Evolutionary conservation across 805 yeast species (phyloP), one percentile per base, ranked within the genome.

Genomic region (Tetrapisispora pingtungensis): DNA sequence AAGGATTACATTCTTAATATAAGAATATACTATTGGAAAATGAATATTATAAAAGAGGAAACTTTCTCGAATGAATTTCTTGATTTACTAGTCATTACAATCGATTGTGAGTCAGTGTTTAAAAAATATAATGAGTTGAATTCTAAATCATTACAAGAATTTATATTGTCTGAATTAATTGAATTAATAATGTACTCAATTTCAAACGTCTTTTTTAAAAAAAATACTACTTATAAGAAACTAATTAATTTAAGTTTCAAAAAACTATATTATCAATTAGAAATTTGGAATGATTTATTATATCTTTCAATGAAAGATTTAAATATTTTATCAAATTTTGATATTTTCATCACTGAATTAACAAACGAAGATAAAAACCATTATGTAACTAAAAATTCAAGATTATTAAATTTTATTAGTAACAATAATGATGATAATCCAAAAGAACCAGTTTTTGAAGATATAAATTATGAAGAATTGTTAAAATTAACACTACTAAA

Each of bases 401-500:
- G 22, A n/a, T 36, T 42, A 7, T 19, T n/a, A 12, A 19, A 27
- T 5, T 42, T 42, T 14, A 20, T n/a, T 3, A 33, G 15, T 8
- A 6, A 17, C n/a, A 10, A 7, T 10, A 35, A 13, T 8, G 1
- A 4, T 12, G 27, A 33, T 22, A 14, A 3, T 6, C 27, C 26
- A 3, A 13, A 5, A 6, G 26, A 22, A 22, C 26, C 8, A 22
- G 8, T 19, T 6, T 31, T 13, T 35, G 18, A 28, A 2, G 42
- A 40, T 33, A 31, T 36, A 7, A 35, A 35, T 14, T 42, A 42
- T 20, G 40, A 42, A 15, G 34, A 28, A 15, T 10, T 31, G 17
- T 22, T 42, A 10, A 35, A 36, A 30, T 36, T 36, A 17, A 20
- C 39, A 14, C 14, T 42, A 8, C 31, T 36, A 10, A 31, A 36